phyloP scores from a whole-genome alignment of 2,329 filamentous ascomycete genomes.

The Aspergillus sp. region DNA sequence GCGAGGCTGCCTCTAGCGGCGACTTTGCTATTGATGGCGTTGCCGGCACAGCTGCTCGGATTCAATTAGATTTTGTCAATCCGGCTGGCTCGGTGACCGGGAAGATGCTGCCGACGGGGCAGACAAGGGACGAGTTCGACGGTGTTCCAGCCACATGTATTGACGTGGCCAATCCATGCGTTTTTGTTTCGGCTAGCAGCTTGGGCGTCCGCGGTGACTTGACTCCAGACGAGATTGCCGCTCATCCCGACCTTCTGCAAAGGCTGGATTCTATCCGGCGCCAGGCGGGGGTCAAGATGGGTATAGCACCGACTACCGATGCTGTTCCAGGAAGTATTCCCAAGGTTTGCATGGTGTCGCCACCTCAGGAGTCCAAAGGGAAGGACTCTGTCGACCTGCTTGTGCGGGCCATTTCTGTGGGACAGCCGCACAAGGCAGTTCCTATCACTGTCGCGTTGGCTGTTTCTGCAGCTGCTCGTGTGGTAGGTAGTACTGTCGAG shows the following conservation, averaged over 20 bases:
- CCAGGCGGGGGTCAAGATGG: slow-evolving; percentile 62
- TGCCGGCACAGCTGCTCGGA: slow-evolving; percentile 57
- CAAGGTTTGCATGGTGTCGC: slow-evolving; percentile 61
- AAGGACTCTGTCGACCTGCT: slow-evolving; percentile 39
- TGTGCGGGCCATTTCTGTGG: slow-evolving; percentile 57
- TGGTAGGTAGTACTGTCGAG: not conserved
- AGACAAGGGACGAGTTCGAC: slow-evolving; percentile 53
- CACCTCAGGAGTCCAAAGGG: slow-evolving; percentile 5
- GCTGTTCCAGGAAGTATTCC: slow-evolving; percentile 58
- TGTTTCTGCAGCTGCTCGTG: not conserved
- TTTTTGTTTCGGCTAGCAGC: slow-evolving; percentile 61
- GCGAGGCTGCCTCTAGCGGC: slow-evolving; percentile 53
- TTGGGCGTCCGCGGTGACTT: slow-evolving; percentile 47
- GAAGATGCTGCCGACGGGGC: slow-evolving; percentile 62
- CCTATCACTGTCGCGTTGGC: slow-evolving; percentile 40
- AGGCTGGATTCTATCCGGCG: slow-evolving; percentile 60
- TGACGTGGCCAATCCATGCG: slow-evolving; percentile 65
- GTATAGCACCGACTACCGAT: slow-evolving; percentile 50
- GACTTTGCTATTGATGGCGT: slow-evolving; percentile 67
- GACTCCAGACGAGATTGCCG: slow-evolving; percentile 57
- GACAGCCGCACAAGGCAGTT: slow-evolving; percentile 58
- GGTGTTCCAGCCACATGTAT: slow-evolving; percentile 58
- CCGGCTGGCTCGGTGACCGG: slow-evolving; percentile 67
- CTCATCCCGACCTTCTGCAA: slow-evolving; percentile 44
- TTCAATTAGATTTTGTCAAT: slow-evolving; percentile 62